Percentiles rank a stretch among this genome's conserved stretches.
Conservation (phyloP, 1,284 basidiomycete genomes). For the Fistulina hepatica region DNA sequence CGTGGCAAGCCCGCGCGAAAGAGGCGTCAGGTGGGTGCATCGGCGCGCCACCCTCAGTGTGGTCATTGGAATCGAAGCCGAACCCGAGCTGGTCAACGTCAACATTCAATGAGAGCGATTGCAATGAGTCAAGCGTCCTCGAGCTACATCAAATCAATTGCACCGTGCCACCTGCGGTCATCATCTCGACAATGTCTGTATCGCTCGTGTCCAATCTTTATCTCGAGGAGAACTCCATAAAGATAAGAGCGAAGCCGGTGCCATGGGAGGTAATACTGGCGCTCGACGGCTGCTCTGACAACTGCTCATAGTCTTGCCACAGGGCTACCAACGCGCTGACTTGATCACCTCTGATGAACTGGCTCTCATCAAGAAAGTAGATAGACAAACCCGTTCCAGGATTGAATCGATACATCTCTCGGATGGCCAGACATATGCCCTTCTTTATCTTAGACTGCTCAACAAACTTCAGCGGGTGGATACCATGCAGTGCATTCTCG, state of each 20-base stretch:
- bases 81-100: slow-evolving; percentile 2
- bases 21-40: no score
- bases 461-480: slow-evolving; percentile 90
- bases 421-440: slow-evolving; percentile 74
- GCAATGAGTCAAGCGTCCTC: background rate
- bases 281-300: slow-evolving; percentile 14
- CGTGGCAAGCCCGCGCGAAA: slow-evolving; percentile 14
- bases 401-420: slow-evolving; percentile 66
- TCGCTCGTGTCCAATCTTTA: slow-evolving; percentile 80
- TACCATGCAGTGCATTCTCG: slow-evolving; percentile 88
- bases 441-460: slow-evolving; percentile 84
- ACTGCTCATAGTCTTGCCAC: slow-evolving; percentile 8
- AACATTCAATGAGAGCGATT: slow-evolving; percentile 9
- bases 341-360: slow-evolving; percentile 86
- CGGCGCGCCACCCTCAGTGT: no score
- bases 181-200: slow-evolving; percentile 47
- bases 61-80: no score
- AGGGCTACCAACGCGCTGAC: slow-evolving; percentile 94
- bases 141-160: no score
- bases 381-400: slow-evolving; percentile 67
- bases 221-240: slow-evolving; percentile 78
- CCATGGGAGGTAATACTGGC: slow-evolving; percentile 95
- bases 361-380: slow-evolving; percentile 82
- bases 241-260: slow-evolving; percentile 84
- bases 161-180: background rate